phyloP scores from a whole-genome alignment of 805 yeast genomes.

The Kodamaea laetipori region DNA sequence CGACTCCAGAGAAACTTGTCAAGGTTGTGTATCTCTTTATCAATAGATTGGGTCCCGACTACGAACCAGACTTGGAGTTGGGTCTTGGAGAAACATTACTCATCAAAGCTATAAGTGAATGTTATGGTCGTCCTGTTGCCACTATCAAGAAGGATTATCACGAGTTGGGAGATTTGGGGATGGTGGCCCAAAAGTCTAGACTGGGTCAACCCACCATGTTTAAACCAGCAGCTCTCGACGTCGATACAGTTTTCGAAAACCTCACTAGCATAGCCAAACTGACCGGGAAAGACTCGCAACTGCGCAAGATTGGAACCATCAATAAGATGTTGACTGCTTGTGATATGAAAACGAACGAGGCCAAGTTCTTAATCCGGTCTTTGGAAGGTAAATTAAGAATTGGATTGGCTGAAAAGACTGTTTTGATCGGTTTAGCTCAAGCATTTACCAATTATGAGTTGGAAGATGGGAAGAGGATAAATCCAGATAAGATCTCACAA shows the following conservation, averaged over 20 bases:
- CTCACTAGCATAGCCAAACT: constrained; percentile 75
- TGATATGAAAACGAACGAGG: constrained; percentile 67
- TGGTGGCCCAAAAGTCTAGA: constrained; percentile 82
- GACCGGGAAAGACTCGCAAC: constrained; percentile 81
- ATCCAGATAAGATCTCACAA: constrained; percentile 48
- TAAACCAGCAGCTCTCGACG: constrained; percentile 79
- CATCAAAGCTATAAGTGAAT: constrained; percentile 84
- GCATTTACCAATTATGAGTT: constrained; percentile 70
- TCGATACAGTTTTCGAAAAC: constrained; percentile 70
- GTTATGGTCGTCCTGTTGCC: constrained; percentile 77
- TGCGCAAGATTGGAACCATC: constrained; percentile 73
- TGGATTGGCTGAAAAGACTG: constrained; percentile 92
- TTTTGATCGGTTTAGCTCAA: constrained; percentile 78
- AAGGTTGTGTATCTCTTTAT: constrained; percentile 82
- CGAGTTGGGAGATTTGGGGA: constrained; percentile 86
- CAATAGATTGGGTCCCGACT: constrained; percentile 91
- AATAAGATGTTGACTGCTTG: constrained; percentile 85
- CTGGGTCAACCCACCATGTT: constrained; percentile 90
- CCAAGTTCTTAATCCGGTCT: constrained; percentile 86
- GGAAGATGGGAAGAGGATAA: constrained; percentile 25
- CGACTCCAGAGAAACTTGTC: constrained; percentile 51
- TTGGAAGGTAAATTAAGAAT: constrained; percentile 91
- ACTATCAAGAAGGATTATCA: constrained; percentile 75
- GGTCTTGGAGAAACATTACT: constrained; percentile 91
- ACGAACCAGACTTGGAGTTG: constrained; percentile 83